phyloP scores from a whole-genome alignment of 306 rosid genomes.

The Rosa rugosa region DNA sequence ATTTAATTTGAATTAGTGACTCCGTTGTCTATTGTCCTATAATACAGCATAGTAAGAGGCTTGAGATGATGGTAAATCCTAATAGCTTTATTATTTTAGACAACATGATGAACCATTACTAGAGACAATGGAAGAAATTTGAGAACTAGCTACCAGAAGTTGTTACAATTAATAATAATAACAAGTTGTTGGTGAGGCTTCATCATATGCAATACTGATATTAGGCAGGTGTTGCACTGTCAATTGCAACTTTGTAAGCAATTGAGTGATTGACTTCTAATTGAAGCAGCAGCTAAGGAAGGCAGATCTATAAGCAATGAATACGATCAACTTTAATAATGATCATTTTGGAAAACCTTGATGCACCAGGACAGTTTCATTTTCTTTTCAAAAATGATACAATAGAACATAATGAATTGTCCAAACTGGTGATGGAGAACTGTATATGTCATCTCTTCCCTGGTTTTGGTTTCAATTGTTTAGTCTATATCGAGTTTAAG shows the following conservation, averaged over 20 bases:
- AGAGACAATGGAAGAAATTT: not conserved
- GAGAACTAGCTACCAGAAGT: not conserved
- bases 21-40: no score
- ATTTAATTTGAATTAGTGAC: no score
- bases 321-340: not conserved
- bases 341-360: not conserved
- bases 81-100: not conserved
- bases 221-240: conserved; percentile 29
- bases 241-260: conserved; percentile 27
- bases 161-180: conserved; percentile 35
- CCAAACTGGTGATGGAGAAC: not conserved
- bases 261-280: conserved; percentile 24
- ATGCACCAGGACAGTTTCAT: not conserved
- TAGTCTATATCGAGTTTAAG: no score
- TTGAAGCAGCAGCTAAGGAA: conserved; percentile 7
- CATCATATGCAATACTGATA: not conserved
- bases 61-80: not conserved
- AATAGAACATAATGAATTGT: not conserved
- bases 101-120: not conserved
- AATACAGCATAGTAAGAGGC: not conserved
- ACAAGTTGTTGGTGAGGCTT: conserved; percentile 23
- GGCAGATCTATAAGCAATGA: conserved; percentile 7
- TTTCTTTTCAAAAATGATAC: no score
- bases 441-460: no score
- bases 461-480: no score